phyloP scores from a whole-genome alignment of 345 rosid species.

The Adansonia digitata region DNA sequence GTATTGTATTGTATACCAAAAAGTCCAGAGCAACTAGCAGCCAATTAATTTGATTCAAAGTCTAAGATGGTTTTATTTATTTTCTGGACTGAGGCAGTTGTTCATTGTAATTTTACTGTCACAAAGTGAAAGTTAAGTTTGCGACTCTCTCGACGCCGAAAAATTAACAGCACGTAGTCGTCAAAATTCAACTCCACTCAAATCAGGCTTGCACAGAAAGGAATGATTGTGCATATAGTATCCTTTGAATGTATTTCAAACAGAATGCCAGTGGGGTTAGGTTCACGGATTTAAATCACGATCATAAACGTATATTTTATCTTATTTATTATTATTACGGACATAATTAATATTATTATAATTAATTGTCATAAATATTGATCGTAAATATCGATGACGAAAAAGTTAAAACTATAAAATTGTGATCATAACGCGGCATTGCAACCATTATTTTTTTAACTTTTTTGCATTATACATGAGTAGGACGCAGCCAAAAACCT shows the following conservation, averaged over 20 bases:
- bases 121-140: constrained; percentile 4
- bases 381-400: no score
- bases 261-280: no score
- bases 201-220: background rate
- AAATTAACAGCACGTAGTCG: constrained; percentile 8
- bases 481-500: background rate
- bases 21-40: background rate
- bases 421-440: no score
- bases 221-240: background rate
- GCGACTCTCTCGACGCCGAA: background rate
- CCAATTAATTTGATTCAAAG: background rate
- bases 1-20: background rate
- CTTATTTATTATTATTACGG: no score
- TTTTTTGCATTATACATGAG: background rate
- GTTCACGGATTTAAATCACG: no score
- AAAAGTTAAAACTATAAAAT: no score
- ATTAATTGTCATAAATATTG: no score
- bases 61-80: background rate
- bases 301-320: no score
- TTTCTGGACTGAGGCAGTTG: background rate
- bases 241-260: background rate
- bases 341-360: no score
- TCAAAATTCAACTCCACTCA: constrained; percentile 22
- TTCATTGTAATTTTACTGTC: background rate
- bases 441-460: no score